Conservation (phyloP, 1,284 basidiomycete genomes). For the Athelia psychrophila region DNA sequence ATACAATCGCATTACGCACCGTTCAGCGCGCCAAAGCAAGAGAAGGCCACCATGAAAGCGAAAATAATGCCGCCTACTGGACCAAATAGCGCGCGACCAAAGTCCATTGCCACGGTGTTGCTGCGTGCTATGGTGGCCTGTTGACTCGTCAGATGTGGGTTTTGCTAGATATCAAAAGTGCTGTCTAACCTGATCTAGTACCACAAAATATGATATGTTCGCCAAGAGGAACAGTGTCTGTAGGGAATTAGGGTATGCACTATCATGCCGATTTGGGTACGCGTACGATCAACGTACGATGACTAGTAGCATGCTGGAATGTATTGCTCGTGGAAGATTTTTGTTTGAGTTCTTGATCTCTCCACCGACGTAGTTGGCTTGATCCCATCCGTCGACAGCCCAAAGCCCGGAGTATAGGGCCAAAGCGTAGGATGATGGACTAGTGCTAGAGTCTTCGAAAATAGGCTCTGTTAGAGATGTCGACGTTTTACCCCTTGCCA, state of each 20-base stretch:
- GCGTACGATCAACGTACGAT: conserved; percentile 40
- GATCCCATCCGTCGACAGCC: conserved; percentile 96
- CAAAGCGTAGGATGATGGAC: conserved; percentile 85
- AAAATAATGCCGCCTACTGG: conserved; percentile 85
- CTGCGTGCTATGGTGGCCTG: conserved; percentile 67
- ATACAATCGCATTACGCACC: conserved; percentile 38
- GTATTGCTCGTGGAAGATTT: conserved; percentile 89
- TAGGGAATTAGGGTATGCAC: neutral
- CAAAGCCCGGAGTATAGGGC: conserved; percentile 95
- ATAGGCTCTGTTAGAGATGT: conserved; percentile 61
- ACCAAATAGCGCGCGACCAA: conserved; percentile 86
- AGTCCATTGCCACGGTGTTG: conserved; percentile 95
- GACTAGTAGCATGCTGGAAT: conserved; percentile 82
- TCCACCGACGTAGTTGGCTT: conserved; percentile 87
- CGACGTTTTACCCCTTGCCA: conserved; percentile 66
- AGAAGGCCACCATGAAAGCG: conserved; percentile 88
- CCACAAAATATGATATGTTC: conserved; percentile 91
- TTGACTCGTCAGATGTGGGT: neutral
- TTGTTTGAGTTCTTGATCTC: conserved; percentile 85
- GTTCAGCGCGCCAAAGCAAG: conserved; percentile 92
- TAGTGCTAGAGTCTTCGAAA: conserved; percentile 74
- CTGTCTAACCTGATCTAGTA: conserved; percentile 69
- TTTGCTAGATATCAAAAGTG: neutral
- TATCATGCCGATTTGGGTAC: neutral
- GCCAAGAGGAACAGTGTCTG: conserved; percentile 77